Evolutionary conservation across 108 stramenopile species (phyloP), one percentile per base, ranked within the genome.

Genomic region (Skeletonema menzelii): DNA sequence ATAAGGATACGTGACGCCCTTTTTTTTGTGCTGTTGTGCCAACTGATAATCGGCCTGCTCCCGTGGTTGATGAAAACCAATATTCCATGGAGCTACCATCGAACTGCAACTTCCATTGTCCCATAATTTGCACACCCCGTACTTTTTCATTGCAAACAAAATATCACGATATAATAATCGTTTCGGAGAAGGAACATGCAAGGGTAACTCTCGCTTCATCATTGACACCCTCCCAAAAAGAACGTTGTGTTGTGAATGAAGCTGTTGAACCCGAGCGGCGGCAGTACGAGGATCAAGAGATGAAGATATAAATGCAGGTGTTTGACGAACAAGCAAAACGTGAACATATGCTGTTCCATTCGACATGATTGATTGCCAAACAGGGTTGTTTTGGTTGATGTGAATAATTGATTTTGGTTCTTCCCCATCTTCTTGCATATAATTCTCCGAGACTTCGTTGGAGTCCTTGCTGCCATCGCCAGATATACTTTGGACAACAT

Each of bases 261-360:
- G 71, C 57, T 79, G 70, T 56, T 79, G 78, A 24, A 79, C 66
- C 0, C 70, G 78, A 27, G 20, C 35, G 19, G 70, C 70, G 30
- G 78, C 78, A 27, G 70, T 42, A 15, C 65, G 59, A 19, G 78
- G 24, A 26, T 79, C 66, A 12, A 61, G 67, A 12, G 78, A 79
- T 19, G 78, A 79, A 57, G 71, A 72, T 8, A 79, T 49, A 24
- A 67, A 69, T 61, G 77, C 24, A 31, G 27, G 24, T n/a, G 55
- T 57, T 70, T 85, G 82, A 46, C 87, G 79, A 53, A 84, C 58
- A 11, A 92, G 71, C 14, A 90, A 56, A 13, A 90, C 91, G 63
- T 90, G 89, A 7, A 90, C 81, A 60, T 88, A 82, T 4, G 89
- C 73, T 5, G 89, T 87, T 10, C 87, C 77, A 64, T 91, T 91